Evolutionary conservation across 208 protist species (phyloP), one percentile per base, ranked within the genome.

Genomic region (Phytomonas sp.): DNA sequence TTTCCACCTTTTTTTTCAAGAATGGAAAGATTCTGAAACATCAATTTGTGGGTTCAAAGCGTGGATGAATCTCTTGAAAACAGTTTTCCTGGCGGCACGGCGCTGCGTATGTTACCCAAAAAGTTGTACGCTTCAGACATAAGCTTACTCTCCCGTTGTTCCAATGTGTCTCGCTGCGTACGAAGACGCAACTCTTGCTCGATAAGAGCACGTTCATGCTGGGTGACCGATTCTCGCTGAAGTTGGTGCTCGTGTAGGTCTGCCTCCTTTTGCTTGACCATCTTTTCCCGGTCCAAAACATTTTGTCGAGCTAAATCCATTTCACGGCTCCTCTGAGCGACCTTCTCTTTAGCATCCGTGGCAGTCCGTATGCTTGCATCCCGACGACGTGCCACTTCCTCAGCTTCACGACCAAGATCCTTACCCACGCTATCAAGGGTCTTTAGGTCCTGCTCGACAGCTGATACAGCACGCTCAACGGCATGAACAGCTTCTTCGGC

Each of bases 161-260:
- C 88, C 33, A 97, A 70, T 70, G 80, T 95, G 68, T 97, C 89
- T 11, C 92, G 75, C 79, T 95, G 89, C 75, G 95, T 88, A 11
- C 89, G 77, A 51, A 97, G 74, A 0, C 92, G 89, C 66, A 97
- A 74, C 68, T 97, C 92, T 71, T 95, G 89, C 64, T 97, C 92
- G 68, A 97, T 91, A 9, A 97, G 80, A 1, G 88, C 81, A 1
- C 88, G 85, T 66, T 97, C 92, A 63, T 95, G 87, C 76, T 95
- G 87, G 1, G 88, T 88, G 62, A 94, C 85, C 30, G 92, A 80
- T 60, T 94, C 81, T 6, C 92, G 81, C 72, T 97, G 87, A 23
- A 80, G 81, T 4, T 80, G 79, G 68, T 96, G 88, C 46, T 96
- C 91, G 4, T 82, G 77, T 13, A 96, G 80, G 63, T 94, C 91